Evolutionary conservation across 345 rosid genomes (phyloP).

Genomic region (Brassica juncea): DNA sequence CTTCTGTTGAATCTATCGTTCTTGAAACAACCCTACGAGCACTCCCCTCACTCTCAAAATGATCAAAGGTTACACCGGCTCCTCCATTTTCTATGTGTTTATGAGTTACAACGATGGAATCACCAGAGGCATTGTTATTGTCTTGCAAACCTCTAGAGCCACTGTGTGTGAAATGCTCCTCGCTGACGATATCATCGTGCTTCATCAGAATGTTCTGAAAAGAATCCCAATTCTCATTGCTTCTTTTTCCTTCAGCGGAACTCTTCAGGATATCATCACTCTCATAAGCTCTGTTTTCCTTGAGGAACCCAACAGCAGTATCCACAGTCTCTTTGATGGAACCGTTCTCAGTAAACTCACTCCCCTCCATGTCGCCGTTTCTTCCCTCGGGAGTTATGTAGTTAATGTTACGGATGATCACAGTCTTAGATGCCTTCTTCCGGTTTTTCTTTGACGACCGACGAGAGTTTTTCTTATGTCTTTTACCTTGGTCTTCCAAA

Average conservation of each 20-base stretch:
- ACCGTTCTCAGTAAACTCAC: conserved; percentile 52
- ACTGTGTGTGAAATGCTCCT: background rate
- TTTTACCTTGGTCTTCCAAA: conserved; percentile 45
- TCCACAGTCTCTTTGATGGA: conserved; percentile 57
- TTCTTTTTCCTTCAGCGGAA: conserved; percentile 39
- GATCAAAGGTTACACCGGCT: conserved; percentile 41
- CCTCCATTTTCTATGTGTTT: conserved; percentile 43
- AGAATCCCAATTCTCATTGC: conserved; percentile 66
- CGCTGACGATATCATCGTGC: conserved; percentile 37
- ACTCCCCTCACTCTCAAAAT: conserved; percentile 52
- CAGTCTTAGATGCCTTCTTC: conserved; percentile 68
- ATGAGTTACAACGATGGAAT: conserved; percentile 49
- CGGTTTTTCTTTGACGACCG: conserved; percentile 46
- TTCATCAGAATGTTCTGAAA: conserved; percentile 71
- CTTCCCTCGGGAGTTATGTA: conserved; percentile 81
- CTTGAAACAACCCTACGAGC: conserved; percentile 46
- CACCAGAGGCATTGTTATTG: conserved; percentile 38
- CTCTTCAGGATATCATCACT: conserved; percentile 31
- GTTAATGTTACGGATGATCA: conserved; percentile 82
- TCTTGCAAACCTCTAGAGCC: conserved; percentile 43
- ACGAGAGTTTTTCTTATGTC: conserved; percentile 38
- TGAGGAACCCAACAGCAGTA: conserved; percentile 55
- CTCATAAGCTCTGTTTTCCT: conserved; percentile 40
- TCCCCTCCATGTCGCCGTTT: conserved; percentile 58
- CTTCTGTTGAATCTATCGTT: conserved; percentile 55